Conservation (phyloP, 78 protist species). For the Creolimax fragrantissima region DNA sequence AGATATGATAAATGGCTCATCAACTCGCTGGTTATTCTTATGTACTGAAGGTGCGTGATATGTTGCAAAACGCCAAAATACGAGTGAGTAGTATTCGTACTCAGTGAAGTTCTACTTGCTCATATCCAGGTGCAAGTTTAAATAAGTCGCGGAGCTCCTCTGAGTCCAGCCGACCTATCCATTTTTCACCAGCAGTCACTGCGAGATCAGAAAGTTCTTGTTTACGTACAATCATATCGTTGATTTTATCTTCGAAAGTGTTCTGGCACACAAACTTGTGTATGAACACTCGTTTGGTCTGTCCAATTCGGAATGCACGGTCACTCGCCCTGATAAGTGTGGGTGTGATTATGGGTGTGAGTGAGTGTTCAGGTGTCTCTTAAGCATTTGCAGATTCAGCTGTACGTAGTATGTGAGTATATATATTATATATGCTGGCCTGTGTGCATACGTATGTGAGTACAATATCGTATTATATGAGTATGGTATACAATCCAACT, state of each 20-base stretch:
- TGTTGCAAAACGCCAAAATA: neutral
- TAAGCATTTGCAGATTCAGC: too few species aligned
- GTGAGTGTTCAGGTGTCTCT: too few species aligned
- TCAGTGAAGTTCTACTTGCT: neutral
- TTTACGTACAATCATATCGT: conserved; percentile 10
- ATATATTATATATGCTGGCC: too few species aligned
- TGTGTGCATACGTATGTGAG: too few species aligned
- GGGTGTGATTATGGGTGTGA: too few species aligned
- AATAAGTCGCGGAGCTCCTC: neutral
- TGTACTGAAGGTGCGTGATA: neutral
- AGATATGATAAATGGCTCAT: neutral
- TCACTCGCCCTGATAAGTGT: too few species aligned
- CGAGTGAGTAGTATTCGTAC: neutral
- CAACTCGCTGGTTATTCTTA: neutral
- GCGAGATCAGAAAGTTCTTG: neutral
- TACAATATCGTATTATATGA: too few species aligned
- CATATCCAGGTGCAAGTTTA: neutral
- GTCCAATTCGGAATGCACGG: conserved; percentile 5
- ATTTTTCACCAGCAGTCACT: conserved; percentile 5
- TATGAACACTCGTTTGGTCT: neutral
- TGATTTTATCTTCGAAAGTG: conserved; percentile 12
- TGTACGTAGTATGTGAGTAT: too few species aligned
- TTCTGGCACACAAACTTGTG: neutral
- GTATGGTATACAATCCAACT: neutral
- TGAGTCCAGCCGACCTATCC: neutral